Conservation (phyloP, 2,329 filamentous ascomycete genomes). For the Furcasterigmium sp. region DNA sequence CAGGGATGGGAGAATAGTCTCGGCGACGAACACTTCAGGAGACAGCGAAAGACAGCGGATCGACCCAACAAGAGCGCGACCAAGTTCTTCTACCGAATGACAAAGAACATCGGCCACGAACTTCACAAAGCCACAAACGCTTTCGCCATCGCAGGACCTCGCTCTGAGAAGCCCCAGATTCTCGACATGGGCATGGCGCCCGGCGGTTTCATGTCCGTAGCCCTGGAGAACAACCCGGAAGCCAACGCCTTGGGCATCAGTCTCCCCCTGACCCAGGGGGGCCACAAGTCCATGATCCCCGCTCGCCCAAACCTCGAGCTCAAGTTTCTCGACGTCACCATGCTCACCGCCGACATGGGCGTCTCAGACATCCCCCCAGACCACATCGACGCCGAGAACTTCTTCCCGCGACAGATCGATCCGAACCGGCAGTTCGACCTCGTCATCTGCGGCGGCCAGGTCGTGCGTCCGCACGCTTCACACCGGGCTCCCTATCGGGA, state of each 20-base stretch:
- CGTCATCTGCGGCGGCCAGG: slow-evolving; percentile 41
- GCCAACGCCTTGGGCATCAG: slow-evolving; percentile 29
- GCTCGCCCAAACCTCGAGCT: slow-evolving; percentile 10
- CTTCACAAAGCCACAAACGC: slow-evolving; percentile 27
- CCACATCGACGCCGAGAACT: slow-evolving; percentile 23
- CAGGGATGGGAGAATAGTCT: slow-evolving; percentile 38
- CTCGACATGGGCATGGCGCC: slow-evolving; percentile 54
- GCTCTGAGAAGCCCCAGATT: slow-evolving; percentile 19
- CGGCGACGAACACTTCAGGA: slow-evolving; percentile 36
- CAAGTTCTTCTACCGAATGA: slow-evolving; percentile 32
- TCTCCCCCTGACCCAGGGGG: slow-evolving; percentile 32
- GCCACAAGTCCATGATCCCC: slow-evolving; percentile 29
- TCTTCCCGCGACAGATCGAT: slow-evolving; percentile 20
- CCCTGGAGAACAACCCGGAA: slow-evolving; percentile 26
- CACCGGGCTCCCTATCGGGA: slow-evolving; percentile 23
- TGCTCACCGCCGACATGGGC: slow-evolving; percentile 42
- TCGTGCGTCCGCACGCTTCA: slow-evolving; percentile 37
- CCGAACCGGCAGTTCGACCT: slow-evolving; percentile 29
- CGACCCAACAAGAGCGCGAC: slow-evolving; percentile 14
- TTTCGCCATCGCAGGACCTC: slow-evolving; percentile 17
- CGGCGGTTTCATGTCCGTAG: slow-evolving; percentile 40
- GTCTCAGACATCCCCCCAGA: slow-evolving; percentile 20
- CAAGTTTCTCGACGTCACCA: slow-evolving; percentile 40
- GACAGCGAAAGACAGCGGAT: slow-evolving; percentile 31
- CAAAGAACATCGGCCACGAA: slow-evolving; percentile 35